phyloP scores from a whole-genome alignment of 192 early-diverging fungal genomes.

The Backusella morwellensis region DNA sequence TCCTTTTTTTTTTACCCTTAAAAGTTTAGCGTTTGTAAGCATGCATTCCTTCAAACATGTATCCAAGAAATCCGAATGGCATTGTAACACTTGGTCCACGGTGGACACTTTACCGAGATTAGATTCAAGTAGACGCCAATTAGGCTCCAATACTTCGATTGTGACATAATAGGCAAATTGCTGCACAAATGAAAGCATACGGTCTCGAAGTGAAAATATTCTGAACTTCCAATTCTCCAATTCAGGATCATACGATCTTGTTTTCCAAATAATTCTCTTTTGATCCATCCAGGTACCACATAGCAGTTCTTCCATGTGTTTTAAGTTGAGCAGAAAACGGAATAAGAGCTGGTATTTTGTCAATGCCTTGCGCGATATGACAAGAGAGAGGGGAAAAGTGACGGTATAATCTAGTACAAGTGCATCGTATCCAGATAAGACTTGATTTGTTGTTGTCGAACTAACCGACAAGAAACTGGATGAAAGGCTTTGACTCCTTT shows the following conservation, averaged over 20 bases:
- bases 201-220: constrained; percentile 70
- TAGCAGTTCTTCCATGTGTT: constrained; percentile 85
- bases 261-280: constrained; percentile 49
- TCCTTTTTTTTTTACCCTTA: constrained; percentile 61
- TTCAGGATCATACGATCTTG: constrained; percentile 40
- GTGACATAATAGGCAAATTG: constrained; percentile 89
- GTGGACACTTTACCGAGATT: constrained; percentile 68
- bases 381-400: constrained; percentile 85
- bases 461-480: neutral
- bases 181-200: constrained; percentile 90
- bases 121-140: constrained; percentile 72
- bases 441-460: neutral
- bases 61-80: constrained; percentile 84
- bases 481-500: constrained; percentile 12
- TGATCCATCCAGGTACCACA: constrained; percentile 76
- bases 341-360: constrained; percentile 92
- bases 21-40: constrained; percentile 77
- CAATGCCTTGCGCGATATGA: constrained; percentile 80
- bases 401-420: constrained; percentile 82
- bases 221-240: constrained; percentile 57
- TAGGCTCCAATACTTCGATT: constrained; percentile 92
- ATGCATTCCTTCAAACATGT: constrained; percentile 89
- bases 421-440: constrained; percentile 66
- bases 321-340: constrained; percentile 84
- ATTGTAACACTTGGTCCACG: constrained; percentile 81